A percentile compares a stretch with the other conserved stretches of the same genome.
Conservation (phyloP, 2,329 filamentous ascomycete genomes). For the Endocalyx cinctus region DNA sequence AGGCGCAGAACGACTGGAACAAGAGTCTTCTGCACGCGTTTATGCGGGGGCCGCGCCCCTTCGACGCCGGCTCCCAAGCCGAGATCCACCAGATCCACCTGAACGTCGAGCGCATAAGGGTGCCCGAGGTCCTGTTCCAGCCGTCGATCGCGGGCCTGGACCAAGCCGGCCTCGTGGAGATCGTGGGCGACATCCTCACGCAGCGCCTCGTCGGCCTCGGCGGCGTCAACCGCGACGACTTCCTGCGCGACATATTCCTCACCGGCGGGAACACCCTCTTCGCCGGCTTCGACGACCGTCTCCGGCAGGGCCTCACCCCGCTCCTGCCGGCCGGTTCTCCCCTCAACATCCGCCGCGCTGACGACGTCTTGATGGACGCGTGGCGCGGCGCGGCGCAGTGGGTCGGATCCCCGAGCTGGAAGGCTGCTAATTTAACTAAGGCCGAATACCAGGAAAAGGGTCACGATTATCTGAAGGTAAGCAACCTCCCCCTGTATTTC, state of each 20-base stretch:
- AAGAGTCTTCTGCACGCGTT: conserved; percentile 89
- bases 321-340: conserved; percentile 65
- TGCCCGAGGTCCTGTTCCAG: conserved; percentile 90
- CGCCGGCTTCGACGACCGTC: conserved; percentile 76
- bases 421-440: conserved; percentile 63
- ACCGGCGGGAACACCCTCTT: conserved; percentile 93
- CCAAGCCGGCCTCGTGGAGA: conserved; percentile 89
- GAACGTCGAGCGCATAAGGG: conserved; percentile 92
- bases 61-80: conserved; percentile 72
- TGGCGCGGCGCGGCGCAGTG: conserved; percentile 92
- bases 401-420: conserved; percentile 60
- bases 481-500: too few relatives aligned
- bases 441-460: conserved; percentile 92
- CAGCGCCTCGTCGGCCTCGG: conserved; percentile 64
- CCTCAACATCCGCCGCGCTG: conserved; percentile 67
- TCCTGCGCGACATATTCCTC: conserved; percentile 83
- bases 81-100: conserved; percentile 86
- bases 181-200: conserved; percentile 82
- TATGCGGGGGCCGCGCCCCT: conserved; percentile 79
- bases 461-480: conserved; percentile 83
- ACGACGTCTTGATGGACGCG: conserved; percentile 76
- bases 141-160: conserved; percentile 88
- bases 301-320: conserved; percentile 67
- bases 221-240: conserved; percentile 53
- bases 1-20: conserved; percentile 92